phyloP scores from a whole-genome alignment of 305 asterid genomes.

The Solanum hybrid region DNA sequence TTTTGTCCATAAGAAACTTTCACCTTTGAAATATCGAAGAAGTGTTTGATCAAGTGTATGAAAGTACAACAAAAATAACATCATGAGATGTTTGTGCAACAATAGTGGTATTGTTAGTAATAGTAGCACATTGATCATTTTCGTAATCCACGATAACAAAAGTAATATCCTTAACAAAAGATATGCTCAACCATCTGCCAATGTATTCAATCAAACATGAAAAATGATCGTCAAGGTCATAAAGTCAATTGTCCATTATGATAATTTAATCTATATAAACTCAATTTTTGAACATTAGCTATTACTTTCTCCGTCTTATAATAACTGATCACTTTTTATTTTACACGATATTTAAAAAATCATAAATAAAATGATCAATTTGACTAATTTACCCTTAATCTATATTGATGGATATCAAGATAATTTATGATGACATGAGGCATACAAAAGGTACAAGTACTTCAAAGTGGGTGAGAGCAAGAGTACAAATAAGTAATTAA shows the following conservation, averaged over 20 bases:
- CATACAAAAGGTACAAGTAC: background rate
- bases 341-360: too few species aligned
- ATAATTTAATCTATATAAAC: background rate
- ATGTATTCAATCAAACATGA: background rate
- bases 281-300: background rate
- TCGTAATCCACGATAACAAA: background rate
- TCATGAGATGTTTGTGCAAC: background rate
- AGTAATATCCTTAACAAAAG: background rate
- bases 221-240: background rate
- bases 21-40: background rate
- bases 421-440: background rate
- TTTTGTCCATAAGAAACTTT: background rate
- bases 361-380: too few species aligned
- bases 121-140: background rate
- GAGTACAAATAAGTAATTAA: too few species aligned
- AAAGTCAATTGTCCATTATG: background rate
- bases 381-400: too few species aligned
- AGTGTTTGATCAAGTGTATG: too few species aligned
- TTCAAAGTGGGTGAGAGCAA: background rate
- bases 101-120: background rate
- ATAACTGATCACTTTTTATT: too few species aligned
- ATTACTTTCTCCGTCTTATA: background rate
- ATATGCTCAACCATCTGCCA: background rate
- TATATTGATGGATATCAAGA: too few species aligned
- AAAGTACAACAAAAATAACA: background rate